Evolutionary conservation across 768 basidiomycete species (phyloP), one percentile per base, ranked within the genome.

Genomic region (Mycena latifolia): DNA sequence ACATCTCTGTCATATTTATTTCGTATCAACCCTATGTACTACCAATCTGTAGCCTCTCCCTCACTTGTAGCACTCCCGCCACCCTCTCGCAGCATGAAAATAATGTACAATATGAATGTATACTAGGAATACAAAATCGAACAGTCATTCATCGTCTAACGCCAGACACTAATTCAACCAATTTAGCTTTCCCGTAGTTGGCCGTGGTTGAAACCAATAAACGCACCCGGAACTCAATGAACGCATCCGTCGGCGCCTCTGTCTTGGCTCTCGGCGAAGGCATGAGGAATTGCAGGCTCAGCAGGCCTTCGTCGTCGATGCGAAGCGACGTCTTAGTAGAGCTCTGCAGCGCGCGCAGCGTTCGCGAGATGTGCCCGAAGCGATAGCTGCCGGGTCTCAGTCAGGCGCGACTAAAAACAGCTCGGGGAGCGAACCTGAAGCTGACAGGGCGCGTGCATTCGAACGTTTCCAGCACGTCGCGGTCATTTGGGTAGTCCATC

Each of bases 401-500:
- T n/a, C 41, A 22, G n/a, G 11, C 4, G 39, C 9, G n/a, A n/a
- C 41, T n/a, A 22, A 43, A n/a, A 20, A 11, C 10, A 14, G 5
- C 12, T 14, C 20, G 15, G 14, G 14, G 24, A 51, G 59, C 81
- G 50, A 67, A 95, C 95, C 89, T 93, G 76, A 93, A 94, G 37
- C 81, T 83, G 33, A 95, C 84, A 9, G 80, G 78, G 37, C 83
- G 80, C 14, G 77, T 81, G 75, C 96, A 98, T 65, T 97, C 93
- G 71, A 98, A 95, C 0, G 89, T 88, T 77, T 98, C 95, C 31
- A 98, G 84, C 0, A 99, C 93, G 54, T 98, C 95, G 52, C 86
- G 85, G 73, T 97, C 95, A 71, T 94, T 95, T 4, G 95, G 95
- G 67, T 96, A 99, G 78, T 99, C 96, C 90, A 98, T 94, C 95